Conservation (phyloP, 768 basidiomycete genomes). For the Lentinus tigrinus region DNA sequence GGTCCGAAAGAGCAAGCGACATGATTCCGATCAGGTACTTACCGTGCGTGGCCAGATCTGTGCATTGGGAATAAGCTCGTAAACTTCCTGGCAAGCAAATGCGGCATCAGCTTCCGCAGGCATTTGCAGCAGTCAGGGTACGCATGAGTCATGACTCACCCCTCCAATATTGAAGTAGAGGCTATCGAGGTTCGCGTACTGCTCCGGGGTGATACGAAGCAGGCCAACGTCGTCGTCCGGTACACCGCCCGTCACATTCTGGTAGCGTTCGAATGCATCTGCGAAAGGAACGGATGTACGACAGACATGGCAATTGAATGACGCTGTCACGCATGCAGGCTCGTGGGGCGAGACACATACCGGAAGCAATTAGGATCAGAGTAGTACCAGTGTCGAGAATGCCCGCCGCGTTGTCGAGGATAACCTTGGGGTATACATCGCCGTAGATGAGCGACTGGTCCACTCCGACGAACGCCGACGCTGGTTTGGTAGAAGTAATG, state of each 20-base stretch:
- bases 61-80: constrained; percentile 30
- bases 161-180: constrained; percentile 33
- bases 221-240: constrained; percentile 31
- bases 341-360: constrained; percentile 13
- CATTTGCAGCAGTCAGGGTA: not conserved
- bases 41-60: constrained; percentile 30
- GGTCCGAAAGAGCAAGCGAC: too few relatives aligned
- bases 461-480: constrained; percentile 35
- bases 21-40: too few relatives aligned
- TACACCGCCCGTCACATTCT: constrained; percentile 30
- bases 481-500: constrained; percentile 30
- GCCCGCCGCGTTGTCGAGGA: constrained; percentile 25
- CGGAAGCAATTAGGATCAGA: constrained; percentile 31
- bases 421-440: constrained; percentile 15
- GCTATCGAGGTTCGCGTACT: constrained; percentile 31
- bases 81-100: constrained; percentile 14
- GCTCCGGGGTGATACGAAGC: constrained; percentile 26
- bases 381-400: constrained; percentile 40
- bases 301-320: not conserved
- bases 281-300: not conserved
- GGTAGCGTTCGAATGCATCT: constrained; percentile 34
- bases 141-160: constrained; percentile 19
- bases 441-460: constrained; percentile 32
- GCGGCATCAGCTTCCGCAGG: not conserved
- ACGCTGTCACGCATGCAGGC: not conserved